phyloP scores from a whole-genome alignment of 176 grass and related monocot species.

The Panicum miliaceum region DNA sequence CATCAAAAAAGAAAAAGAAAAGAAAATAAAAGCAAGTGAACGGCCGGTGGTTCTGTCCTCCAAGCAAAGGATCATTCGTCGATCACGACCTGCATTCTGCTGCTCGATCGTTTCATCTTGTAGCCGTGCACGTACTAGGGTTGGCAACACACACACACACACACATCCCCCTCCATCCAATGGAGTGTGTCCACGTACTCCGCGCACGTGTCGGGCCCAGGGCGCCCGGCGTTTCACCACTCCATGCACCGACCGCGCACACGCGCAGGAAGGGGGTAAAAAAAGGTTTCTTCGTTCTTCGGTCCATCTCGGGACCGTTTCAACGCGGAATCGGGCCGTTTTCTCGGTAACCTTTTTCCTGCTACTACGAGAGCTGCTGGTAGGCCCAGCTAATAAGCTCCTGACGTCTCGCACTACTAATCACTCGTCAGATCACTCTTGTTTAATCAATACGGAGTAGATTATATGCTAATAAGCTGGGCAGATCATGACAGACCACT shows the following conservation, averaged over 20 bases:
- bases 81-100: no score
- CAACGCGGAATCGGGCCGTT: constrained; percentile 53
- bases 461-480: background rate
- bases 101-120: no score
- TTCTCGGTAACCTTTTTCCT: background rate
- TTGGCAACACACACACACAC: background rate
- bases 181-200: constrained; percentile 22
- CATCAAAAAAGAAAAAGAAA: background rate
- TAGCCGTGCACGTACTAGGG: no score
- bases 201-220: background rate
- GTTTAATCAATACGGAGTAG: background rate
- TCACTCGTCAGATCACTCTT: background rate
- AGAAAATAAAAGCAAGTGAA: background rate
- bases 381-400: background rate
- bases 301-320: background rate
- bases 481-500: background rate
- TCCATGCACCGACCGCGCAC: constrained; percentile 41
- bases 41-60: background rate
- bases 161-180: background rate
- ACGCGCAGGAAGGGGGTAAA: background rate
- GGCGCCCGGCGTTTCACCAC: background rate
- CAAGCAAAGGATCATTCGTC: background rate
- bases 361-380: no score
- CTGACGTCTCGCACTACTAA: background rate
- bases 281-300: background rate